Base-by-base conservation (phyloP, 306 rosid species). In the Mimosa bimucronata region DNA sequence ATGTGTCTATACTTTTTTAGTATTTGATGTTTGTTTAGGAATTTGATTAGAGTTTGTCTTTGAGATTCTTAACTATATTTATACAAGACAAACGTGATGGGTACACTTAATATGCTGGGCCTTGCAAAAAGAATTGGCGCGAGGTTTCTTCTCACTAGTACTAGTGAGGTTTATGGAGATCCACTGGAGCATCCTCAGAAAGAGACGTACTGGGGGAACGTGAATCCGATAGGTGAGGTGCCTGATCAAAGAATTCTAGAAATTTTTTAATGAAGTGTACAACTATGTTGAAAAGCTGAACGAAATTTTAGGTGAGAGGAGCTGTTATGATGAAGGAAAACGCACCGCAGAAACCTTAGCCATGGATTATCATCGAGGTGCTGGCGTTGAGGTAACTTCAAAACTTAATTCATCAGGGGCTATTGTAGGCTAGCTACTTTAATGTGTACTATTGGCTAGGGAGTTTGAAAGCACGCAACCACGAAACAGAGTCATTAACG, bases 141-240 rank as follows among this genome's bases (percentile, higher is more conserved):
- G 0, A 82, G 94, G 85, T 92, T 92, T 90, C 83, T 92, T 77
- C 88, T 89, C 2, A 87, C 93, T 0, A 95, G 98, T 77, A 95
- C 98, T 0, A 95, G 98, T 80, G 98, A 95, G 91, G 98, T 95
- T 25, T 92, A 95, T 58, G 98, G 98, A 3, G 98, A 95, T 80
- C 98, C 98, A 0, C 83, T 95, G 73, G 94, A 95, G 91, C 98
- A 95, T 90, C 98, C 98, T 19, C 98, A 95, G 88, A 92, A 90
- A 82, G 98, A 95, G 84, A 95, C 98, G 41, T 95, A 95, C 48
- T 92, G 98, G 98, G 98, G 98, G 79, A 95, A 95, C 88, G 98
- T 95, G 12, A 95, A 95, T 86, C 98, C 98, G 14, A 95, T 95
- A 53, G 98, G 98, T 95, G 87, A 83, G 91, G 48, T 77, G n/a